Percentiles rank a stretch among this genome's conserved stretches.
phyloP scores from a whole-genome alignment of 1,139 yeast genomes.

The Debaryomycetaceae sp. region DNA sequence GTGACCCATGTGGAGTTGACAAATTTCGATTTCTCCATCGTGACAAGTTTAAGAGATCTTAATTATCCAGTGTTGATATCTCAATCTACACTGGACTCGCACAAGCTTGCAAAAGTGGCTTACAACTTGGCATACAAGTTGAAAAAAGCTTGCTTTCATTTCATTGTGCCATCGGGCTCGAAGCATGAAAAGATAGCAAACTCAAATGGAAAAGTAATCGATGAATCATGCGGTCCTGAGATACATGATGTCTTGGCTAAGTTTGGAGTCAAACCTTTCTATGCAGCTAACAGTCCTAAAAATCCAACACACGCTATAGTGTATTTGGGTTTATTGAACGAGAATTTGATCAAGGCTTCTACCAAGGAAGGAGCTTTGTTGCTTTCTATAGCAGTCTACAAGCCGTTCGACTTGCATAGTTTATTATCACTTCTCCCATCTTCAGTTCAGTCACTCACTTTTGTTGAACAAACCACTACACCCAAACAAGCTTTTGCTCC shows the following conservation, averaged over 20 bases:
- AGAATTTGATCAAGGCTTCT: conserved; percentile 41
- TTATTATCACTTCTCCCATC: conserved; percentile 55
- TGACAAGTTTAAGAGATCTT: conserved; percentile 70
- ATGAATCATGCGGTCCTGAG: conserved; percentile 14
- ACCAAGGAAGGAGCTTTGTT: conserved; percentile 45
- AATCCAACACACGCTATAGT: conserved; percentile 52
- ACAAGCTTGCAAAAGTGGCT: conserved; percentile 52
- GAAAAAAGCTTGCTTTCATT: conserved; percentile 64
- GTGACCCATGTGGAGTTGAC: conserved; percentile 61
- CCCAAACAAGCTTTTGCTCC: conserved; percentile 53
- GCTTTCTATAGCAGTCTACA: conserved; percentile 58
- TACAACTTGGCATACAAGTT: conserved; percentile 51
- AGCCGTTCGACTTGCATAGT: conserved; percentile 61
- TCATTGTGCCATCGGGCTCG: conserved; percentile 38
- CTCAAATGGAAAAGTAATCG: conserved; percentile 11
- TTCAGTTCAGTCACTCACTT: conserved; percentile 53
- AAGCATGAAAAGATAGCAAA: conserved; percentile 13
- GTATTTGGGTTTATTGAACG: conserved; percentile 56
- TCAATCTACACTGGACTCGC: conserved; percentile 51
- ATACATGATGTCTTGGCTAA: conserved; percentile 24
- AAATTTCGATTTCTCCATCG: conserved; percentile 58
- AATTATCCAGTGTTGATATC: conserved; percentile 65
- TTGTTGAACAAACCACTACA: conserved; percentile 57
- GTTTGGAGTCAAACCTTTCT: conserved; percentile 30
- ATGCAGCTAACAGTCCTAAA: conserved; percentile 21